Conservation (phyloP, 1,284 basidiomycete species). For the Rhodotorula sp. region DNA sequence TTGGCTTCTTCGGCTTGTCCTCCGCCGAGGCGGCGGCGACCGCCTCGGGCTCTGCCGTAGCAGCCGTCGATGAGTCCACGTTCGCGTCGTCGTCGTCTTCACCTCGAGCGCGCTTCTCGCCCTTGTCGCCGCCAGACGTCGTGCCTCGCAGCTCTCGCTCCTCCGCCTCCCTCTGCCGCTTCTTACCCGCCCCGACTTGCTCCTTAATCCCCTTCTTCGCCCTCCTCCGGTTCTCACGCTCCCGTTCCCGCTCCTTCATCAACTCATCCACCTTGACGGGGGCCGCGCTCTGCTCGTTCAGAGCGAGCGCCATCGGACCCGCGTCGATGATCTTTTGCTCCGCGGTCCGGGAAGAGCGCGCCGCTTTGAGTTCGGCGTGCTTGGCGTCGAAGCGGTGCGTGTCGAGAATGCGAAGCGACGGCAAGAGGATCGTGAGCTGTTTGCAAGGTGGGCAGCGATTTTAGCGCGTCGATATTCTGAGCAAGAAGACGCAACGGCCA, state of each 20-base stretch:
- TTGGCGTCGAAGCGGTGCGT: slow-evolving; percentile 39
- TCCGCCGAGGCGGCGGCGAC: neutral
- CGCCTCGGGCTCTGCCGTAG: neutral
- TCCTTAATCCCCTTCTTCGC: slow-evolving; percentile 21
- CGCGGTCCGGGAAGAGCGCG: slow-evolving; percentile 22
- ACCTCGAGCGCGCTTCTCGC: neutral
- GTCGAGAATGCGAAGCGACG: slow-evolving; percentile 39
- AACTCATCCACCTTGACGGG: slow-evolving; percentile 19
- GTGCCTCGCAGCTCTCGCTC: neutral
- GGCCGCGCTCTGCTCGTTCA: slow-evolving; percentile 9
- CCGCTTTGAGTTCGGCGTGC: slow-evolving; percentile 29
- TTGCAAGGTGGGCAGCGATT: neutral
- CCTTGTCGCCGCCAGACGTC: neutral
- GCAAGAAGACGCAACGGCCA: neutral
- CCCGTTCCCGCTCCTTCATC: slow-evolving; percentile 14
- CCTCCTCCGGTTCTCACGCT: slow-evolving; percentile 25
- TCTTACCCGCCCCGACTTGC: slow-evolving; percentile 14
- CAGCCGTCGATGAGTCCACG: too few relatives aligned
- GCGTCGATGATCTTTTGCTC: slow-evolving; percentile 38
- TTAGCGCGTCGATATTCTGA: too few relatives aligned
- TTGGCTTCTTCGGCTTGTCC: slow-evolving; percentile 14
- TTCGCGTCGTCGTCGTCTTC: neutral
- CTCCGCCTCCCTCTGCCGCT: neutral
- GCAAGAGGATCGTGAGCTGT: slow-evolving; percentile 36
- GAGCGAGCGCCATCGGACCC: slow-evolving; percentile 36